Evolutionary conservation across 805 yeast genomes (phyloP), one percentile per base, ranked within the genome.

Genomic region (Ogataea trehalophila): DNA sequence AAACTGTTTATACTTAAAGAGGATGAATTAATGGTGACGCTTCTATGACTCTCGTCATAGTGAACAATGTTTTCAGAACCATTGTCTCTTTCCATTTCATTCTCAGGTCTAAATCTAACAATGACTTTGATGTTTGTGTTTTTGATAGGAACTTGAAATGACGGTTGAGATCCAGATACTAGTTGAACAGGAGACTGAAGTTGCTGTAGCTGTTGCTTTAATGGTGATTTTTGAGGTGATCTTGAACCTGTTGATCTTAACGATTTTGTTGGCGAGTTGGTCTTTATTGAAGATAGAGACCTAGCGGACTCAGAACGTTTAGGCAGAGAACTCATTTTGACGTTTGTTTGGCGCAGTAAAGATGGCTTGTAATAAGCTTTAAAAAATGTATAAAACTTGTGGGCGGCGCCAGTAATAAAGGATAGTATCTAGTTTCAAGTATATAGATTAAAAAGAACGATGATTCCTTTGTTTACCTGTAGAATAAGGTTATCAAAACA

Each of bases 91-190:
- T 59, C 60, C 47, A 53, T 38, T 22, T 48, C 52, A 43, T 66
- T 73, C 40, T 70, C 70, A 1, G 94, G 94, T 40, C 94, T 69
- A 56, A 87, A 80, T 44, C 95, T 70, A 23, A 87, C 88, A 17
- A 87, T 73, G 26, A 87, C 95, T 56, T 79, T 79, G 59, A 85
- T 78, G 53, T 75, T 72, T 44, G 66, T 52, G 44, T 59, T 59
- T 23, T 53, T 55, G 13, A 55, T 51, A 17, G 43, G 43, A n/a
- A 11, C 2, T 26, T 26, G 31, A 26, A 26, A 26, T 26, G 31
- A 26, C 7, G 31, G 9, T 9, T 26, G 31, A 8, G 31, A 6
- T 1, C 31, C 31, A 26, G 31, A 26, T 11, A 26, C 7, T 3
- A 26, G 31, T 26, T 26, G 31, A 26, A 26, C 31, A 6, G 33